A percentile compares a stretch with the other conserved stretches of the same genome.
These are phyloP conservation scores for Toxoplasma gondii DNA, from an alignment of 169 alveolate genomes.

Conservation along the genomic window DNA sequence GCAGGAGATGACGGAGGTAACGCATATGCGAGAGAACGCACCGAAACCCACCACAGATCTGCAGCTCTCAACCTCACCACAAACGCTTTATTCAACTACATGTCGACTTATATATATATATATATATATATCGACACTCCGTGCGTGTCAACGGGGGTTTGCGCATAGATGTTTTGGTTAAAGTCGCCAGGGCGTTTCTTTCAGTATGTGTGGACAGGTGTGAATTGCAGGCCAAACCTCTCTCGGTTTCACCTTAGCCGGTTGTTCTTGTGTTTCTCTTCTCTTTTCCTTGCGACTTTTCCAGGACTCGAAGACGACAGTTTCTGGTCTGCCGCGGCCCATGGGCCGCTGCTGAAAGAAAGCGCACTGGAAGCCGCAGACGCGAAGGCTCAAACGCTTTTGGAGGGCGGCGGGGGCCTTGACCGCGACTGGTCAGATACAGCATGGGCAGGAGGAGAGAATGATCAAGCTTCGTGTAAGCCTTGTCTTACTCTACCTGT, in stretches of 20 bases:
- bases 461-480: not conserved
- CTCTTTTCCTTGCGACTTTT: not conserved
- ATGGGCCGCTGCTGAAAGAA: not conserved
- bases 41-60: no score
- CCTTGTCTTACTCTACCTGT: not conserved
- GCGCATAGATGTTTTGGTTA: no score
- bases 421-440: not conserved
- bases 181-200: no score
- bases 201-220: no score
- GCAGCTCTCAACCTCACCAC: no score
- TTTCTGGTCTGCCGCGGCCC: not conserved
- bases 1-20: slow-evolving; percentile 6
- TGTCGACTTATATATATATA: not conserved
- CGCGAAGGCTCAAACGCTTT: not conserved
- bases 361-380: not conserved
- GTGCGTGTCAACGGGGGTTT: no score
- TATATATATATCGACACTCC: not conserved
- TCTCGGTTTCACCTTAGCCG: no score
- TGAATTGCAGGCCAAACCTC: no score
- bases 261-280: no score
- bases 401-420: not conserved
- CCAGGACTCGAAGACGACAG: not conserved
- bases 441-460: not conserved
- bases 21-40: no score
- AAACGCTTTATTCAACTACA: not conserved